Evolutionary conservation across 768 basidiomycete species (phyloP).

Genomic region (Suillus cothurnatus): DNA sequence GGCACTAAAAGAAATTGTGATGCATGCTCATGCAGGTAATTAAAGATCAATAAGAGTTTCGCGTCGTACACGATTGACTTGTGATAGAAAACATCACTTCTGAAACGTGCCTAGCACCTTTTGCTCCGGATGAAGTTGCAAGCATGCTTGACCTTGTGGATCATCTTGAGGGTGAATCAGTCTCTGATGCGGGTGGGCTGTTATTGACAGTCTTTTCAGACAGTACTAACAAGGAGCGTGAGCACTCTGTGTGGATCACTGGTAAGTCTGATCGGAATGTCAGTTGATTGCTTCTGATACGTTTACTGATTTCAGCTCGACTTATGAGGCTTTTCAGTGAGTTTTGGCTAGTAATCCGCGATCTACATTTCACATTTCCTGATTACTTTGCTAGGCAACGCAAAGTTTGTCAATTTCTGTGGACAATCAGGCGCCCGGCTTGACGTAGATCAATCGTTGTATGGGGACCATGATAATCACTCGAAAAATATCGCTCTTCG

Average conservation of each 20-base stretch:
- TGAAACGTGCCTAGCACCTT: slow-evolving; percentile 39
- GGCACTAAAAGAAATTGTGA: slow-evolving; percentile 8
- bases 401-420: slow-evolving; percentile 37
- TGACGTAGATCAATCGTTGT: slow-evolving; percentile 26
- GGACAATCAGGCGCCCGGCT: slow-evolving; percentile 42
- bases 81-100: slow-evolving; percentile 42
- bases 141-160: slow-evolving; percentile 36
- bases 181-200: no score
- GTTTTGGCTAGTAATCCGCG: background rate
- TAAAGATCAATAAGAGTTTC: background rate
- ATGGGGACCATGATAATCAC: slow-evolving; percentile 5
- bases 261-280: slow-evolving; percentile 2
- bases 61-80: background rate
- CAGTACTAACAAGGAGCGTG: background rate
- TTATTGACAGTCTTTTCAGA: background rate
- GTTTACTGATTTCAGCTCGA: slow-evolving; percentile 33
- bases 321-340: slow-evolving; percentile 46
- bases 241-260: slow-evolving; percentile 10
- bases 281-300: background rate
- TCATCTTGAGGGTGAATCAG: slow-evolving; percentile 34
- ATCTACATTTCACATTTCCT: background rate
- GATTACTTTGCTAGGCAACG: slow-evolving; percentile 22
- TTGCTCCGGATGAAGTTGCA: slow-evolving; percentile 36
- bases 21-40: slow-evolving; percentile 14
- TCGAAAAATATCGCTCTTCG: slow-evolving; percentile 37